Conservation (phyloP, 2,329 filamentous ascomycete species). For the Tolypocladium pustulatum region DNA sequence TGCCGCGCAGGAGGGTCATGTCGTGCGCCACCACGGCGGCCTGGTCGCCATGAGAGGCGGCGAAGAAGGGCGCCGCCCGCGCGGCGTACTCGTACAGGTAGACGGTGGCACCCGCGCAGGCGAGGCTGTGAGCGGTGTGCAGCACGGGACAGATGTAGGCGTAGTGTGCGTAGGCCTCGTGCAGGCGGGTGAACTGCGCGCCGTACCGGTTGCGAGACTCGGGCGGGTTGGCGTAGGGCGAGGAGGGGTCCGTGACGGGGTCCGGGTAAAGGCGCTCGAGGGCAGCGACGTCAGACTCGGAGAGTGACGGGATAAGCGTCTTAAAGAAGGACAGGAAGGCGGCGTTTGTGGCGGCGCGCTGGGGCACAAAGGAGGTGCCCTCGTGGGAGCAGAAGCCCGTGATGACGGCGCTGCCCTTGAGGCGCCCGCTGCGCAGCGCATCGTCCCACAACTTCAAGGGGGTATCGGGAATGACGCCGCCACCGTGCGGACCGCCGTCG, state of each 20-base stretch:
- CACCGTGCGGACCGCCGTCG: conserved; percentile 37
- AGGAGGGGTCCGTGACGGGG: conserved; percentile 29
- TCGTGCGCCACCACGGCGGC: conserved; percentile 32
- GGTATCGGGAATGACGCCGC: conserved; percentile 42
- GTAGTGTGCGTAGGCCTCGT: conserved; percentile 53
- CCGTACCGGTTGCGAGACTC: conserved; percentile 26
- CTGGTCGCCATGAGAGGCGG: conserved; percentile 39
- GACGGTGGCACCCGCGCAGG: conserved; percentile 20
- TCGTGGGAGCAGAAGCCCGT: conserved; percentile 65
- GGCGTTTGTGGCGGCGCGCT: conserved; percentile 29
- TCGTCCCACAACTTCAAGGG: conserved; percentile 50
- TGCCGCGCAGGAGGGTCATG: conserved; percentile 18
- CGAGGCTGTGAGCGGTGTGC: conserved; percentile 40
- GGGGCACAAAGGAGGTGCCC: conserved; percentile 53
- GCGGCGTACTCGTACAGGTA: conserved; percentile 53
- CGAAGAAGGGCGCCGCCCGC: conserved; percentile 21
- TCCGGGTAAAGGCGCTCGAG: conserved; percentile 55
- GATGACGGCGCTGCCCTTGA: conserved; percentile 31
- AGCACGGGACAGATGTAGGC: conserved; percentile 55
- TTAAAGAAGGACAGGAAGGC: conserved; percentile 53
- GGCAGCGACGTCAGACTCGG: conserved; percentile 36
- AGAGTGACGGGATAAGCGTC: conserved; percentile 47
- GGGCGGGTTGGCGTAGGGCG: conserved; percentile 28
- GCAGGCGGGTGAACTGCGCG: conserved; percentile 44
- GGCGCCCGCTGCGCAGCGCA: conserved; percentile 36